Evolutionary conservation across 495 filamentous ascomycete genomes (phyloP), one percentile per base, ranked within the genome.

Genomic region (Ramalina intermedia): DNA sequence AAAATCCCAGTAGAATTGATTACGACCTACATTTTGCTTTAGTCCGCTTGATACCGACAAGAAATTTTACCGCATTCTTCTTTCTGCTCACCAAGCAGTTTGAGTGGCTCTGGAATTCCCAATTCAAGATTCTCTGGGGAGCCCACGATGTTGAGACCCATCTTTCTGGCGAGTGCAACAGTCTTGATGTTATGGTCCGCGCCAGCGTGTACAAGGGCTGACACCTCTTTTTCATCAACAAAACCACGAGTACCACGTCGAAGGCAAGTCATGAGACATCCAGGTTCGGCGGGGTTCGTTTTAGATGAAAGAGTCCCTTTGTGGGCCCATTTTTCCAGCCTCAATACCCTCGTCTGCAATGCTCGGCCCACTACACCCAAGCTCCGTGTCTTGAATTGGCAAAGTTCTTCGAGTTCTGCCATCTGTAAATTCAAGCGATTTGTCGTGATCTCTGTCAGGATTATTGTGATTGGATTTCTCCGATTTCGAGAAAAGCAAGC

Each of bases 171-270:
- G 18, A 41, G 53, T 1, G 20, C 16, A 4, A 7, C 24, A 8
- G 47, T 50, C 9, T 54, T 21, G 0, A 45, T n/a, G 20, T 54
- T 57, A 14, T 51, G n/a, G 12, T 23, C 36, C 3, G 51, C 51
- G 4, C 55, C 51, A 6, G 51, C 51, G 18, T 57, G 51, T 6
- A 51, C 24, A 7, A 54, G 41, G 1, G 47, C 47, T 29, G 51
- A 51, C 1, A 48, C 21, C 5, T 24, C 23, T 11, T 24, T 18
- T 9, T 48, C 43, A 20, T 54, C 47, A 2, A 51, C n/a, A 21
- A 47, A 44, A 2, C 55, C 50, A 7, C 33, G 37, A 14, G 54
- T 23, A 29, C 51, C 55, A 37, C 44, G 43, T 38, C 51, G 50
- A 6, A n/a, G n/a, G n/a, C n/a, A n/a, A n/a, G n/a, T n/a, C n/a